Evolutionary conservation across 306 rosid species (phyloP).

Genomic region (Acacia confusa): DNA sequence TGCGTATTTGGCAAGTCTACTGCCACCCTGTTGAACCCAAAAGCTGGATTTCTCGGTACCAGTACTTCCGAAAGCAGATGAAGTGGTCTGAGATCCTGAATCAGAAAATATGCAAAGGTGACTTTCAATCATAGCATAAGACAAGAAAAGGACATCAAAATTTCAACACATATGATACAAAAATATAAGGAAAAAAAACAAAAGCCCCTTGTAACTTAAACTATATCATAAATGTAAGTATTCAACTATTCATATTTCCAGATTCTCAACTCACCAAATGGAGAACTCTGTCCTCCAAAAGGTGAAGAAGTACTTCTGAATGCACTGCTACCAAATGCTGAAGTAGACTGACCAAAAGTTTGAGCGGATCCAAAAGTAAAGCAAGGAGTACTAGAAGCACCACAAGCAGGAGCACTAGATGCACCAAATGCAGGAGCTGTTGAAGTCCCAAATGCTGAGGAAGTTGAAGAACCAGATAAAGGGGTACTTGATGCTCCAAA

Average conservation of each 20-base stretch:
- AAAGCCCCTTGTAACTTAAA: constrained; percentile 5
- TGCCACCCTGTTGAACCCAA: constrained; percentile 86
- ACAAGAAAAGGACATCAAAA: neutral
- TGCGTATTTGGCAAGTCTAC: constrained; percentile 65
- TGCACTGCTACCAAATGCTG: constrained; percentile 73
- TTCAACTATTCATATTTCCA: neutral
- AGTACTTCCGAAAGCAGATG: constrained; percentile 60
- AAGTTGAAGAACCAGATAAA: constrained; percentile 53
- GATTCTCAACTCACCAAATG: constrained; percentile 63
- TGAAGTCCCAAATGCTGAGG: constrained; percentile 60
- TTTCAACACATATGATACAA: neutral
- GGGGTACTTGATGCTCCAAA: constrained; percentile 70
- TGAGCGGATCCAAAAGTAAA: constrained; percentile 64
- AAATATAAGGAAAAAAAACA: neutral
- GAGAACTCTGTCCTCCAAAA: constrained; percentile 79
- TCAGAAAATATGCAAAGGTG: constrained; percentile 21
- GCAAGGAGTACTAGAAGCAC: constrained; percentile 54
- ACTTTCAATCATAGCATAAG: constrained; percentile 16
- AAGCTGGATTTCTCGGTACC: constrained; percentile 64
- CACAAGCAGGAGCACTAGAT: constrained; percentile 55
- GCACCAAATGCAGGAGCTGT: constrained; percentile 63
- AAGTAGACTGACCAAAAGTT: constrained; percentile 74
- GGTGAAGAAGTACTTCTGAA: constrained; percentile 59
- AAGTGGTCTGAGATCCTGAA: constrained; percentile 66
- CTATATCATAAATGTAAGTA: neutral